Base-by-base conservation (phyloP, 2,329 filamentous ascomycete species). In the Pseudogymnoascus sp. region DNA sequence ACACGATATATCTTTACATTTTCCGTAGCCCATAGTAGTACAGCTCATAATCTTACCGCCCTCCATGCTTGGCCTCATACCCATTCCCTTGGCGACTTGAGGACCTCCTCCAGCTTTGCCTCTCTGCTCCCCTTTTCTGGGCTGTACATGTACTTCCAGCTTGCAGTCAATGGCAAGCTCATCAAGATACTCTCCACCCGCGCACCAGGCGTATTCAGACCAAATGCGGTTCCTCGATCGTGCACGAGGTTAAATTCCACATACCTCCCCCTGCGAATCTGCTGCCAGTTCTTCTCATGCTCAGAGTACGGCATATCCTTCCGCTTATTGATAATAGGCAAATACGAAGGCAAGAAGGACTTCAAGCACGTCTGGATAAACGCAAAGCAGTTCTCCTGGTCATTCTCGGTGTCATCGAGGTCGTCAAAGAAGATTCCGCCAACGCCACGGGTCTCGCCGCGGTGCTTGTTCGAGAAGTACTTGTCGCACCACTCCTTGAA, bases 401-500 rank as follows among this genome's bases (percentile, higher is more conserved):
- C 90, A 64, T 92, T 90, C 69, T 93, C 89, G 1, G 84, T 83
- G 69, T 89, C 89, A 73, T 99, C 94, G 12, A 99, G 81, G 73
- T 99, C 94, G 75, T 99, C 94, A 72, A 99, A 99, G 83, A 99
- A 99, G 75, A 99, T 97, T 61, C 94, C 94, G 60, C 94, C 94
- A 35, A 99, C 78, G 62, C 94, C 94, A 58, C 94, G 88, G 55
- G 85, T 81, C 78, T 99, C 94, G 63, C 84, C 84, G 55, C 94
- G 86, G 78, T 99, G 94, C 74, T 92, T 93, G 75, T 97, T 89
- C 79, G 83, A 87, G 77, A 99, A 99, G 79, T 99, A 99, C 70
- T 95, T 86, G 74, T 99, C 94, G 74, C 94, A 99, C 94, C 94
- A 99, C 72, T 89, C 87, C 80, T 99, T 99, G 83, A 97, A 99